Percentiles rank a stretch among this genome's conserved stretches.
phyloP scores from a whole-genome alignment of 305 asterid species.

The Fraxinus floribunda region DNA sequence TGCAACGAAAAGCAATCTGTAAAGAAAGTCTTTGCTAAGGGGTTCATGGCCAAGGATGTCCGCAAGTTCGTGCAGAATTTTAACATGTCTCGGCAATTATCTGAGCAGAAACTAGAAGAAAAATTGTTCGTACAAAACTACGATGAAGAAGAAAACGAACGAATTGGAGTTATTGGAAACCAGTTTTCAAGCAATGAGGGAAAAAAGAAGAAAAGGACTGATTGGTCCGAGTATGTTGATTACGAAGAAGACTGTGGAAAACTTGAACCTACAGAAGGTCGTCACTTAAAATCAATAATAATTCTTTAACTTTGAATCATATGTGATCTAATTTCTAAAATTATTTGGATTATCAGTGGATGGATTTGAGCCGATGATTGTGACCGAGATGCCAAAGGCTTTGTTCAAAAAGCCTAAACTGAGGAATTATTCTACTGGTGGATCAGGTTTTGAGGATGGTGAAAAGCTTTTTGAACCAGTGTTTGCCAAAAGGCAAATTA shows the following conservation, averaged over 20 bases:
- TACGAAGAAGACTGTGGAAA: constrained; percentile 31
- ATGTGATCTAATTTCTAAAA: not conserved
- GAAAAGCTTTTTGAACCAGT: constrained; percentile 34
- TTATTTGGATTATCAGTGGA: constrained; percentile 44
- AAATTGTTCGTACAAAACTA: not conserved
- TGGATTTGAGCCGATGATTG: constrained; percentile 43
- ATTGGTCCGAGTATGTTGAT: constrained; percentile 80
- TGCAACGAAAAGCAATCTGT: constrained; percentile 89
- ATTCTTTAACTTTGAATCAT: not conserved
- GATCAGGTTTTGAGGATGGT: constrained; percentile 13
- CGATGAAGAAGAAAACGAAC: not conserved
- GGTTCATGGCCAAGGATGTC: constrained; percentile 72
- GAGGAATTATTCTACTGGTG: constrained; percentile 27
- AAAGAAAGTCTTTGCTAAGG: constrained; percentile 58
- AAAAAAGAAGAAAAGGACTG: constrained; percentile 44
- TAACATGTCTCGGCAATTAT: constrained; percentile 76
- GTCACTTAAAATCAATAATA: constrained; percentile 16
- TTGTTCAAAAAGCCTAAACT: constrained; percentile 52
- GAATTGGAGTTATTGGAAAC: constrained; percentile 13
- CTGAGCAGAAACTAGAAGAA: constrained; percentile 39
- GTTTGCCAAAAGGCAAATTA: constrained; percentile 33
- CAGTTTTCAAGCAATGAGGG: constrained; percentile 9
- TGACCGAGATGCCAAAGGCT: constrained; percentile 65
- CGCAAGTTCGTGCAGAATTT: constrained; percentile 78
- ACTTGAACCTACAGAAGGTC: constrained; percentile 35